phyloP scores from a whole-genome alignment of 2,329 filamentous ascomycete species.

The Cytospora mali region DNA sequence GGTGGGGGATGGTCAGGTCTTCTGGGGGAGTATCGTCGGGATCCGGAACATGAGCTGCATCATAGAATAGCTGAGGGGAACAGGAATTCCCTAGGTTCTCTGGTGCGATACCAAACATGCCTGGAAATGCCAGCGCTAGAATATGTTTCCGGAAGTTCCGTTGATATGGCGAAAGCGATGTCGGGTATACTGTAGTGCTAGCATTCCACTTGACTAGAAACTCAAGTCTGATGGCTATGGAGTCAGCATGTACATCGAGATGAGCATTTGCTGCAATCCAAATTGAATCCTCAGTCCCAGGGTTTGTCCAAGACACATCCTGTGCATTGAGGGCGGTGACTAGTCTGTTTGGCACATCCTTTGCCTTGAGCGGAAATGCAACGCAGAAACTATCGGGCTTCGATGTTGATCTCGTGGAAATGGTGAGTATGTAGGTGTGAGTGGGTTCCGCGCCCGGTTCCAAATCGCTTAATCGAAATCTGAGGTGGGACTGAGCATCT shows the following conservation, averaged over 20 bases:
- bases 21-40: constrained; percentile 43
- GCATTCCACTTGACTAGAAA: constrained; percentile 38
- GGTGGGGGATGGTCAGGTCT: constrained; percentile 46
- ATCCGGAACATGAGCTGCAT: constrained; percentile 64
- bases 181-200: constrained; percentile 18
- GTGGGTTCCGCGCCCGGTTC: constrained; percentile 9
- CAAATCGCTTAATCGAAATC: constrained; percentile 16
- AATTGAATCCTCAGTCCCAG: constrained; percentile 23
- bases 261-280: constrained; percentile 25
- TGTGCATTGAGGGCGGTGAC: neutral
- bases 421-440: constrained; percentile 12
- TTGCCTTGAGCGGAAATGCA: constrained; percentile 15
- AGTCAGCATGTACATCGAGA: neutral
- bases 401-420: constrained; percentile 16
- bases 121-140: constrained; percentile 31
- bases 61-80: constrained; percentile 66
- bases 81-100: constrained; percentile 30
- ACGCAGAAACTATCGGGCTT: constrained; percentile 10
- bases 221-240: constrained; percentile 19
- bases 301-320: constrained; percentile 21
- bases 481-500: constrained; percentile 12
- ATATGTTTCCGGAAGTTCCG: constrained; percentile 26
- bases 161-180: constrained; percentile 3
- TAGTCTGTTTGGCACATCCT: constrained; percentile 10
- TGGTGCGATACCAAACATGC: neutral